Evolutionary conservation across 345 rosid species (phyloP), one percentile per base, ranked within the genome.

Genomic region (Firmiana major): DNA sequence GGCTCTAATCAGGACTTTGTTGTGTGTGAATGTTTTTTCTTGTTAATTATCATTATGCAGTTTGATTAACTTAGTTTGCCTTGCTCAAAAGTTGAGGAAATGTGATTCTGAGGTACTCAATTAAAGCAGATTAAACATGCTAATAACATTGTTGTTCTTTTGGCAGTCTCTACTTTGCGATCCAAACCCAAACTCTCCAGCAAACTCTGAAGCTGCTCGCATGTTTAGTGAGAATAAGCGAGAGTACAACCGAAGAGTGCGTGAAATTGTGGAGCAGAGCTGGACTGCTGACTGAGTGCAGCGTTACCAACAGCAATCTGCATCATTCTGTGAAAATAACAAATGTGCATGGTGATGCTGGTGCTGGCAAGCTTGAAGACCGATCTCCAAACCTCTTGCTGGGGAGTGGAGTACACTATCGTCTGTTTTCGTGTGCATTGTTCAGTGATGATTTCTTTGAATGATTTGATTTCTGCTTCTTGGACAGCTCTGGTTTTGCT

Each of bases 101-200:
- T 55, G 53, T 51, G 22, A 31, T 42, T 55, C 19, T 26, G 46
- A 22, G 34, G 10, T 19, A 38, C 17, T 51, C 0, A 22, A 21
- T 17, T 75, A 19, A 26, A 24, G 45, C 22, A 24, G 31, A 46
- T 31, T 34, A 36, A 16, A 49, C n/a, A 22, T 55, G 57, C 21
- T 45, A 45, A 59, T 59, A 46, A 28, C 34, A 6, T 58, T 38
- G 3, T 74, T 34, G 2, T 75, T 19, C 58, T 7, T 71, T 64
- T 77, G 31, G 24, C 70, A 92, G 97, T 92, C 97, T 0, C 78
- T 92, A 80, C 97, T 92, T 38, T 92, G 97, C 65, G 97, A 92
- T 67, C 97, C 97, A 40, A 92, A 90, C 68, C 94, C 97, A 22
- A 89, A 92, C 81, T 92, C 97, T 19, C 97, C 97, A n/a, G 93